Conservation (phyloP, 2,329 filamentous ascomycete species). For the Hypoxylon sp. region DNA sequence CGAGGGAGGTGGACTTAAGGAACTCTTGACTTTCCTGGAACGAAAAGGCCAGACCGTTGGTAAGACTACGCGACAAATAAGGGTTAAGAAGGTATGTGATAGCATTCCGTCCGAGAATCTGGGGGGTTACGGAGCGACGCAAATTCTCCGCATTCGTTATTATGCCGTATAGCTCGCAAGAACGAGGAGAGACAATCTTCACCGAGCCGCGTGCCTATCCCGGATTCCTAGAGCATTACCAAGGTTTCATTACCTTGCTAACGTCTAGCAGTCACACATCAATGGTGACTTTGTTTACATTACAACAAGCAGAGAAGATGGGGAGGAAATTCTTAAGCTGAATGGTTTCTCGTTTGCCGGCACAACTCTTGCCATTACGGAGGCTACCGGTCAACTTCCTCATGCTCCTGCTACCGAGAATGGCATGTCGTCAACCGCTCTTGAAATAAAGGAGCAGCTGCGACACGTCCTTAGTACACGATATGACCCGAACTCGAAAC, state of each 20-base stretch:
- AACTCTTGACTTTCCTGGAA: slow-evolving; percentile 78
- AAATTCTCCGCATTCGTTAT: slow-evolving; percentile 59
- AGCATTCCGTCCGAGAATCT: slow-evolving; percentile 61
- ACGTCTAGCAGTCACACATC: slow-evolving; percentile 77
- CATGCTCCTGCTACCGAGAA: slow-evolving; percentile 60
- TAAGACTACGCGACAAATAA: slow-evolving; percentile 68
- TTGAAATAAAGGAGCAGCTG: slow-evolving; percentile 78
- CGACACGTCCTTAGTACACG: slow-evolving; percentile 79
- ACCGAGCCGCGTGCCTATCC: slow-evolving; percentile 57
- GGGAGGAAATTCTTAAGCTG: slow-evolving; percentile 75
- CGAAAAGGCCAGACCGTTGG: slow-evolving; percentile 74
- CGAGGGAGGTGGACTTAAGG: slow-evolving; percentile 75
- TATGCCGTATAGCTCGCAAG: slow-evolving; percentile 57
- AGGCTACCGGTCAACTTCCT: slow-evolving; percentile 61
- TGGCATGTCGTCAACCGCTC: slow-evolving; percentile 65
- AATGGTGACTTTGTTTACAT: slow-evolving; percentile 80
- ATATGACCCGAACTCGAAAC: slow-evolving; percentile 79
- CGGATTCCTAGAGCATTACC: slow-evolving; percentile 56
- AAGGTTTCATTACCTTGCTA: slow-evolving; percentile 72
- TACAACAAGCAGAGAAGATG: slow-evolving; percentile 75
- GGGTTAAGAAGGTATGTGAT: slow-evolving; percentile 83
- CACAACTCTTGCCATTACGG: slow-evolving; percentile 69
- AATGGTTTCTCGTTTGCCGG: slow-evolving; percentile 80
- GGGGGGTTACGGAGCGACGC: slow-evolving; percentile 59
- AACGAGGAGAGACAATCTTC: slow-evolving; percentile 58